Conservation (phyloP, 108 stramenopile species). For the Parietichytrium sp. region DNA sequence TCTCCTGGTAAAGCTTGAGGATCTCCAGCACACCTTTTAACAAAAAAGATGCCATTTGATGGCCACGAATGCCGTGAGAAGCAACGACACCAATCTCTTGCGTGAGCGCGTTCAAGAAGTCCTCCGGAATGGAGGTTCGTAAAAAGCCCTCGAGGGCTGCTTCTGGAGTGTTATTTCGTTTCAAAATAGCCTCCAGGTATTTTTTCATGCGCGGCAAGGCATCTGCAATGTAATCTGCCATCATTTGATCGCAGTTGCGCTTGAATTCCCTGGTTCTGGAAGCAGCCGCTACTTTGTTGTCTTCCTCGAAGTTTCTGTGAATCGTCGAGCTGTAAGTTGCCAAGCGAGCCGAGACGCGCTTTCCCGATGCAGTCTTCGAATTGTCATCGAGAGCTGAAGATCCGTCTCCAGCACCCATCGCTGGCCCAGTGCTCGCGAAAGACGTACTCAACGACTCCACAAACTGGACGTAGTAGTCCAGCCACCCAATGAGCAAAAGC, state of each 20-base stretch:
- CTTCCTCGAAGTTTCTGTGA: too few relatives aligned
- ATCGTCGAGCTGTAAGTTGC: too few relatives aligned
- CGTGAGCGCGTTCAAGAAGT: neutral
- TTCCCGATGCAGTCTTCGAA: too few relatives aligned
- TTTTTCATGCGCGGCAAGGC: neutral
- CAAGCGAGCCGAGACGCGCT: too few relatives aligned
- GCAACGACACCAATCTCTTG: conserved; percentile 15
- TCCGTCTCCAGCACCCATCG: too few relatives aligned
- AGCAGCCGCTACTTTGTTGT: neutral
- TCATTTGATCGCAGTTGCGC: neutral
- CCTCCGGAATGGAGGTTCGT: neutral
- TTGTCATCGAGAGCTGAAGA: too few relatives aligned
- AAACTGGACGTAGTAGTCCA: neutral
- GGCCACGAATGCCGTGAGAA: neutral
- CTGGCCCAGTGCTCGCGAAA: too few relatives aligned
- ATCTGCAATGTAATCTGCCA: conserved; percentile 17
- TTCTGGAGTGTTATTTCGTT: neutral
- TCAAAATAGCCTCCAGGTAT: neutral
- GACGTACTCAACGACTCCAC: neutral
- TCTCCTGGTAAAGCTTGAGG: neutral
- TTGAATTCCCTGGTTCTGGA: neutral
- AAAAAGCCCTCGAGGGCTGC: neutral
- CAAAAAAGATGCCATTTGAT: conserved; percentile 21
- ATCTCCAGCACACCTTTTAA: neutral
- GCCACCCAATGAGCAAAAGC: neutral